Conservation (phyloP, 768 basidiomycete species). For the Mycena leptocephala region DNA sequence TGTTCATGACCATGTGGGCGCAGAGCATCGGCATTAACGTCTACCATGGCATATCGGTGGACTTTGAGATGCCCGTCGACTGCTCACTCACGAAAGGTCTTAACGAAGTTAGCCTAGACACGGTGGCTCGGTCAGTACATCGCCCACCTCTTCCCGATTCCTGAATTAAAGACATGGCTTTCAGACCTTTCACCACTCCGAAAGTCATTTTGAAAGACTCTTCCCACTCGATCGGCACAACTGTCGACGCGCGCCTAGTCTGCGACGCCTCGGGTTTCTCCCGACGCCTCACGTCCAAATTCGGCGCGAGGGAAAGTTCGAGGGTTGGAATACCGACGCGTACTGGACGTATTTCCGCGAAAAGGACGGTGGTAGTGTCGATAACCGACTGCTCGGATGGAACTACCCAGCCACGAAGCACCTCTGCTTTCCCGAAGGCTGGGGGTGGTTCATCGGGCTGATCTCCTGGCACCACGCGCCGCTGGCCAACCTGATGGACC, state of each 20-base stretch:
- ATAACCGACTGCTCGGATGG: no score
- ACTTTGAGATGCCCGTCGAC: slow-evolving; percentile 20
- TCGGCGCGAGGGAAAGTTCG: slow-evolving; percentile 12
- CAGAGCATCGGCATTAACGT: no score
- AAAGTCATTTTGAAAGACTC: slow-evolving; percentile 24
- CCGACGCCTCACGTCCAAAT: slow-evolving; percentile 23
- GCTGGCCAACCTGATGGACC: slow-evolving; percentile 23
- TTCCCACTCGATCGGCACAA: slow-evolving; percentile 4
- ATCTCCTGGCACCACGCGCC: slow-evolving; percentile 24
- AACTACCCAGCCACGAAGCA: no score
- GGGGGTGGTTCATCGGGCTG: slow-evolving; percentile 26
- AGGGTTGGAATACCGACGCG: slow-evolving; percentile 13
- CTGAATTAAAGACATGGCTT: no score
- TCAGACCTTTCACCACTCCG: slow-evolving; percentile 12
- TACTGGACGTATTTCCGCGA: slow-evolving; percentile 25
- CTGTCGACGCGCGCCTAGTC: slow-evolving; percentile 10
- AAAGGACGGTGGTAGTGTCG: neutral
- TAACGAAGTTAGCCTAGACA: no score
- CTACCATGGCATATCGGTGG: slow-evolving; percentile 15
- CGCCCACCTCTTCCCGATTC: no score
- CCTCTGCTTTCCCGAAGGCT: no score
- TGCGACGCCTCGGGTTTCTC: no score
- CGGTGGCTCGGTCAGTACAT: no score
- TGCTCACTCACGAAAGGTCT: slow-evolving; percentile 6
- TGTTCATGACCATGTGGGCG: no score